Percentiles rank a stretch among this genome's conserved stretches.
Conservation (phyloP, 305 asterid genomes). For the Caryopteris hybrid region DNA sequence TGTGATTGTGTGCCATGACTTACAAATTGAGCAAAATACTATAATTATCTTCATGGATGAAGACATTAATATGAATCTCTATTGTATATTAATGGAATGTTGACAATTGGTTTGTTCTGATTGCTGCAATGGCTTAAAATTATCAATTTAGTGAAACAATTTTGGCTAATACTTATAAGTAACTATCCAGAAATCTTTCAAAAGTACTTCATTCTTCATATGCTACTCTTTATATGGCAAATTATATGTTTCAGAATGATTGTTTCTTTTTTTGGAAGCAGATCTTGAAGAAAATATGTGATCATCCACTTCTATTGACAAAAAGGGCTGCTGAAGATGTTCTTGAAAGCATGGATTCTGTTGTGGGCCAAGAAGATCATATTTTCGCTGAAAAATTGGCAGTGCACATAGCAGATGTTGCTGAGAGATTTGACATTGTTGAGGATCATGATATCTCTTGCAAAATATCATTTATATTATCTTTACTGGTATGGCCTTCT, state of each 20-base stretch:
- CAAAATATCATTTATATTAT: slow-evolving; percentile 71
- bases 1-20: neutral
- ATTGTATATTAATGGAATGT: neutral
- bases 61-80: neutral
- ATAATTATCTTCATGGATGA: neutral
- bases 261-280: slow-evolving; percentile 23
- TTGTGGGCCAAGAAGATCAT: slow-evolving; percentile 57
- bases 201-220: neutral
- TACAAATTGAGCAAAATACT: neutral
- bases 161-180: neutral
- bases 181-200: neutral
- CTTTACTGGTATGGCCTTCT: slow-evolving; percentile 59
- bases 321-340: slow-evolving; percentile 98
- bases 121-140: slow-evolving; percentile 4
- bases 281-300: slow-evolving; percentile 95
- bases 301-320: slow-evolving; percentile 89
- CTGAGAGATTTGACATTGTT: slow-evolving; percentile 63
- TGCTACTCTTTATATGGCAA: neutral
- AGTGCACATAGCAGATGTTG: slow-evolving; percentile 84
- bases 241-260: slow-evolving; percentile 6
- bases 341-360: slow-evolving; percentile 90
- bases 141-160: neutral
- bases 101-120: neutral
- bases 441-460: slow-evolving; percentile 74
- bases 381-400: slow-evolving; percentile 83